phyloP scores from a whole-genome alignment of 2,329 filamentous ascomycete species.

The Colletotrichum ledebouriae region DNA sequence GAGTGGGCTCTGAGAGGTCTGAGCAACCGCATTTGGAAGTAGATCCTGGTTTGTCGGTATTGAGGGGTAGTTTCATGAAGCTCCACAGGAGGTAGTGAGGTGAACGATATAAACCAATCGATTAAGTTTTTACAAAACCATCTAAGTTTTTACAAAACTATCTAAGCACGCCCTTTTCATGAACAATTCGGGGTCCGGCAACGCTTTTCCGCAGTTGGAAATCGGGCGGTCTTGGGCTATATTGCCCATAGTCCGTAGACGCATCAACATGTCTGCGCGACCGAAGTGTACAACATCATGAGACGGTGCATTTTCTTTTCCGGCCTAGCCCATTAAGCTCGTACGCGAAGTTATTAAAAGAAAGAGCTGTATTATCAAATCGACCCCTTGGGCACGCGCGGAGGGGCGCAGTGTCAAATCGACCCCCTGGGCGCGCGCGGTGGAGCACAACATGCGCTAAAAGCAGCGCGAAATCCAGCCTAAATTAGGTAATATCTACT shows the following conservation, averaged over 20 bases:
- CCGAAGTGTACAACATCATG: neutral
- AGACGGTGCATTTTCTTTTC: neutral
- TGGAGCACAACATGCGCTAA: no score
- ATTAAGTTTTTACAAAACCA: slow-evolving; percentile 15
- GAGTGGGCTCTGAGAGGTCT: slow-evolving; percentile 4
- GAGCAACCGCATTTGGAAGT: slow-evolving; percentile 2
- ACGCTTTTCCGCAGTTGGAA: slow-evolving; percentile 1
- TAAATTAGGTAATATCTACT: no score
- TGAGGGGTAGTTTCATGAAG: slow-evolving; percentile 30
- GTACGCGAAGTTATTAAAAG: neutral
- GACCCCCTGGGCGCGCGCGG: no score
- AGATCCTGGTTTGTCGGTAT: slow-evolving; percentile 21
- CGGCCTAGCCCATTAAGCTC: neutral
- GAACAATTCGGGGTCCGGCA: neutral
- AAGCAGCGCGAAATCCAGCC: no score
- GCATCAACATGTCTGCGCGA: neutral
- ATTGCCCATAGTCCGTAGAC: neutral
- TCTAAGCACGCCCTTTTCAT: neutral
- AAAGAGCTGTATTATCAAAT: neutral
- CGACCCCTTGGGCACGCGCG: no score
- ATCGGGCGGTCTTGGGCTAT: neutral
- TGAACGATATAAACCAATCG: slow-evolving; percentile 31
- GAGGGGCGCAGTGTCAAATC: no score
- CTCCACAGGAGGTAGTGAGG: slow-evolving; percentile 16
- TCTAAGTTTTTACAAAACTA: slow-evolving; percentile 13